Conservation (phyloP, 768 basidiomycete genomes). For the Tricholoma sp. region DNA sequence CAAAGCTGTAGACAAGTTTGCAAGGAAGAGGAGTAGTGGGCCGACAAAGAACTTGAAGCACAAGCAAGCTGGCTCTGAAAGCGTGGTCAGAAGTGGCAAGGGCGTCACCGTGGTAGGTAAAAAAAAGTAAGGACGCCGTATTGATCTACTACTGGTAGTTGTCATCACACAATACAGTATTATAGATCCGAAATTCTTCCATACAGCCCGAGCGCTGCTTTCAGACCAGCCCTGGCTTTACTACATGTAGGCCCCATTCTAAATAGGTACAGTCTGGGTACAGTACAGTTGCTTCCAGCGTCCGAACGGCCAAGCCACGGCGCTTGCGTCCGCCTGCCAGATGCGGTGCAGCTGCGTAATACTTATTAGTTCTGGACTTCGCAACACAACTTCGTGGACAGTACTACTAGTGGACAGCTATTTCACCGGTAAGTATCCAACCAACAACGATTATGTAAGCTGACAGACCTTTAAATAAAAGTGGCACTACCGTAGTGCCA, state of each 20-base stretch:
- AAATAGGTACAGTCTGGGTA: too few relatives aligned
- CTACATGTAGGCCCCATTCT: too few relatives aligned
- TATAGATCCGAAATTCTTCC: background rate
- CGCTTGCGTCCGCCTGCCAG: too few relatives aligned
- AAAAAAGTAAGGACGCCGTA: conserved; percentile 23
- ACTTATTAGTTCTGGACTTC: too few relatives aligned
- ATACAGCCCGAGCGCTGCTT: background rate
- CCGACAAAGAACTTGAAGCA: conserved; percentile 57
- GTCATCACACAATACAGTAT: background rate
- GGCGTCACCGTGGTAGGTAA: conserved; percentile 90
- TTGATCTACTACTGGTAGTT: background rate
- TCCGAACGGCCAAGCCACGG: too few relatives aligned
- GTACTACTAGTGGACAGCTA: too few relatives aligned
- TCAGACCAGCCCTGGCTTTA: background rate
- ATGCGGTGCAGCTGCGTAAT: too few relatives aligned
- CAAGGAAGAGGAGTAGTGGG: conserved; percentile 46
- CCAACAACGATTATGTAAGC: background rate
- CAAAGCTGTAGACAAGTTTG: conserved; percentile 59
- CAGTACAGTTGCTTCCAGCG: too few relatives aligned
- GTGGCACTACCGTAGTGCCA: background rate
- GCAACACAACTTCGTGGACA: too few relatives aligned
- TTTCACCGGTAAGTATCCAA: too few relatives aligned
- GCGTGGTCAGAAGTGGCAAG: conserved; percentile 76
- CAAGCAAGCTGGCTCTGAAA: conserved; percentile 79
- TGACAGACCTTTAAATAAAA: background rate